Conservation (phyloP, 1,139 yeast genomes). For the Yamadazyma mexicana region DNA sequence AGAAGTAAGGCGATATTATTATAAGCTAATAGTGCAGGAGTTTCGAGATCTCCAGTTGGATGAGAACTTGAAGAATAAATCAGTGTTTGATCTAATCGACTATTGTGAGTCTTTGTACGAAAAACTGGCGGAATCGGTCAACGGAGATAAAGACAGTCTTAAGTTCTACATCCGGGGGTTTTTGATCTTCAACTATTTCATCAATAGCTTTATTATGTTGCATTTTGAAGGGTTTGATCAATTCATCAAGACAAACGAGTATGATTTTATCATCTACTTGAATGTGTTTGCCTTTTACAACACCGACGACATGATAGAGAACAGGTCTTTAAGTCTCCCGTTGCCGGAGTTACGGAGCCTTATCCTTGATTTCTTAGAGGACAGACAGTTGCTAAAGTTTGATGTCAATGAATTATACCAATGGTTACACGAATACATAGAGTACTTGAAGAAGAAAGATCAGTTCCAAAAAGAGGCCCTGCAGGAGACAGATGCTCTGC, state of each 20-base stretch:
- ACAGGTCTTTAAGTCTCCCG: slow-evolving; percentile 23
- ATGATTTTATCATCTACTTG: slow-evolving; percentile 45
- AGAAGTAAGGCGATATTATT: slow-evolving; percentile 22
- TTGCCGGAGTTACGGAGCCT: slow-evolving; percentile 26
- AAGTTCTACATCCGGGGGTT: slow-evolving; percentile 38
- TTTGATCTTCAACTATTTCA: slow-evolving; percentile 44
- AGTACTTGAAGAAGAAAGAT: slow-evolving; percentile 38
- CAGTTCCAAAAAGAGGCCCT: slow-evolving; percentile 5
- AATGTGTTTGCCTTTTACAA: slow-evolving; percentile 46
- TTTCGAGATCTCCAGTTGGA: slow-evolving; percentile 41
- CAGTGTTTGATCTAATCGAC: slow-evolving; percentile 46
- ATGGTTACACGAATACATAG: slow-evolving; percentile 46
- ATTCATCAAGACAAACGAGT: slow-evolving; percentile 38
- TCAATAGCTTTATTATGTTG: slow-evolving; percentile 44
- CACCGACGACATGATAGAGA: slow-evolving; percentile 26
- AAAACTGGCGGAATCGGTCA: slow-evolving; percentile 17
- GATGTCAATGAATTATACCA: slow-evolving; percentile 37
- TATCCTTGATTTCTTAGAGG: slow-evolving; percentile 32
- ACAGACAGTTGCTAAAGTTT: slow-evolving; percentile 33
- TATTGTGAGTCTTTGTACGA: slow-evolving; percentile 43
- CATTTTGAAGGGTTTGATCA: slow-evolving; percentile 47
- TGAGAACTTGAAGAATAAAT: slow-evolving; percentile 27
- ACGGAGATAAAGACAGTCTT: slow-evolving; percentile 21
- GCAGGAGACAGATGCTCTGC: background rate
- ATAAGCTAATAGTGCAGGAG: slow-evolving; percentile 33